Percentiles rank a stretch among this genome's conserved stretches.
phyloP scores from a whole-genome alignment of 345 rosid species.

The Linum tenue region DNA sequence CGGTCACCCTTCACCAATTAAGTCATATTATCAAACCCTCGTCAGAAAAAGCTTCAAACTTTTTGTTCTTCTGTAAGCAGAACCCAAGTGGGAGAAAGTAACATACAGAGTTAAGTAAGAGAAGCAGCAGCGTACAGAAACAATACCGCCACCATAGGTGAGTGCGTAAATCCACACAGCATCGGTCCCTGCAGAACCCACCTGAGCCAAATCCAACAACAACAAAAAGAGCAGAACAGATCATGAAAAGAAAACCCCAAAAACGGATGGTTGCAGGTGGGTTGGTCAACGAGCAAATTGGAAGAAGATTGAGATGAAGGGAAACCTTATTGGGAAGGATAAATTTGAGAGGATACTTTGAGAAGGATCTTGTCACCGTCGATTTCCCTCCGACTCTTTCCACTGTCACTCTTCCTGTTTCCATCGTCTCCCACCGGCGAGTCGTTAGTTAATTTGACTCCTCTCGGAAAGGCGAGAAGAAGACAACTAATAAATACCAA shows the following conservation, averaged over 20 bases:
- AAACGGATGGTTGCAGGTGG: background rate
- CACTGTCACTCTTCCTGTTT: constrained; percentile 53
- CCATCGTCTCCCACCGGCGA: constrained; percentile 11
- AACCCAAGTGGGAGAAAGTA: background rate
- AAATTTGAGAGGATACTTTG: constrained; percentile 89
- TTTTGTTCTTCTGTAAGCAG: background rate
- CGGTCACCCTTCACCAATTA: constrained; percentile 42
- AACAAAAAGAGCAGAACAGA: background rate
- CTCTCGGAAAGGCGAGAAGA: too few species aligned
- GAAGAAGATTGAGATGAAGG: background rate
- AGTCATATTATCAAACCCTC: background rate
- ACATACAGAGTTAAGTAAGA: background rate
- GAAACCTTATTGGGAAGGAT: constrained; percentile 64
- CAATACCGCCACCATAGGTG: constrained; percentile 92
- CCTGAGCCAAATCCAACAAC: constrained; percentile 30
- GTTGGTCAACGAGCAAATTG: background rate
- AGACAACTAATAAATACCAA: too few species aligned
- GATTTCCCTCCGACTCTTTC: constrained; percentile 67
- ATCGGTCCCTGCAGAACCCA: constrained; percentile 58
- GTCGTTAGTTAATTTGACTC: too few species aligned
- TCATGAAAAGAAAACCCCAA: background rate
- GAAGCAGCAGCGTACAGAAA: constrained; percentile 44
- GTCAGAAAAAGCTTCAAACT: background rate
- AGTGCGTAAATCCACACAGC: constrained; percentile 82
- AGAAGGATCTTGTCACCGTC: constrained; percentile 59